Base-by-base conservation (phyloP, 2,329 filamentous ascomycete genomes). In the Cyphellophora attinorum region DNA sequence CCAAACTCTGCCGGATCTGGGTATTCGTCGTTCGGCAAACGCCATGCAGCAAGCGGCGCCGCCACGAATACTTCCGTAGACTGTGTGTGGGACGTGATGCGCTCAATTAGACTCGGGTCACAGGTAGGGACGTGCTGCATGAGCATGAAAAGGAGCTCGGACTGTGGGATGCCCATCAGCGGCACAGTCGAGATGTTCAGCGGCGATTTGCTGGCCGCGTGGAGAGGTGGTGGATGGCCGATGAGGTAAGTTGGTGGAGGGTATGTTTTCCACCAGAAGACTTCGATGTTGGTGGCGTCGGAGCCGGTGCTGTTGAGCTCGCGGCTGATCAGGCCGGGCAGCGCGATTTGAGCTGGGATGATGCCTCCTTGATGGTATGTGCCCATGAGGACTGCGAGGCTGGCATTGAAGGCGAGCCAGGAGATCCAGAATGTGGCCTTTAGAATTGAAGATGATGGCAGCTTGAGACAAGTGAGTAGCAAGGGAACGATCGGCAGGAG, bases 201-300 rank as follows among this genome's bases (percentile, higher is more conserved):
- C 6, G 45, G 46, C 4, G 33, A 27, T 29, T 41, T 44, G 8
- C 44, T 46, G n/a, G 33, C 19, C 17, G 46, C 38, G 25, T 43
- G 46, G 4, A 47, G 27, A 12, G 47, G 51, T 19, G 48, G 50
- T 25, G 54, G 51, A 4, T 56, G 52, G 13, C 66, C 67, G 5
- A 70, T 53, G 11, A 72, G 51, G 64, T 68, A 71, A 6, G 59
- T 56, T 3, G 68, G 67, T 2, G 68, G 67, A 6, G 64, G 64
- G 44, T 72, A 72, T 3, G 68, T 70, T 42, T 70, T 70, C 68
- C 68, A 72, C 67, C 67, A 72, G 37, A 69, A 57, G 11, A 67
- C 61, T 38, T 49, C 46, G 4, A 59, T 59, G 37, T 39, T 49
- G 33, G 35, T 31, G 13, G 40, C 33, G n/a, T 39, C 30, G 1